Base-by-base conservation (phyloP, 345 rosid genomes). In the Gossypium stocksii region DNA sequence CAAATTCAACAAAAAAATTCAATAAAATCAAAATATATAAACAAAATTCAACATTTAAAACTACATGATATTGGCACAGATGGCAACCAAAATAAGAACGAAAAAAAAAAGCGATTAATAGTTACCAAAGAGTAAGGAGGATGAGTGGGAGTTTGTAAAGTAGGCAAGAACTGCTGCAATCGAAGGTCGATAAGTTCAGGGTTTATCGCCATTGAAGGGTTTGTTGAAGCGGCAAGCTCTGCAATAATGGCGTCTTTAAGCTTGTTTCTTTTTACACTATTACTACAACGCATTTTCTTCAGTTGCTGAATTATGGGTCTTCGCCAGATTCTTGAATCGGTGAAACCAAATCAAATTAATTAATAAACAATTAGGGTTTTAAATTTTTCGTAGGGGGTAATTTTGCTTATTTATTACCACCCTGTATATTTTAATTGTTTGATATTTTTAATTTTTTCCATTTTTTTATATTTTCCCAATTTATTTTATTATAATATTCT, bases 101-200 rank as follows among this genome's bases (percentile, higher is more conserved):
- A 22, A 19, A n/a, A 56, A 54, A 54, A 27, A 19, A 54, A 23
- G 52, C 0, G 72, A 34, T 22, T 66, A 72, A 62, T 2, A 22
- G 38, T 38, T 52, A 77, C 84, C 66, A 44, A 79, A 66, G 82
- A 57, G 38, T 77, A 79, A 7, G 85, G 78, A 17, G 79, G 85
- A 70, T 79, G 85, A 46, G 43, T 51, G 34, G 82, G 82, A 29
- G 73, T 61, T 7, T 17, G 22, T 7, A 62, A 51, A 45, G 13
- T 54, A 11, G 77, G 78, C 49, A 83, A 49, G 54, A 77, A 23
- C 13, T 34, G 29, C 17, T 3, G 70, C 45, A 83, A 62, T 2
- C 69, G 66, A 3, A 75, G 49, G 20, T 77, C 51, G 70, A 80
- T 57, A 6, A 72, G 46, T 16, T 66, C 66, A 23, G 56, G 73